Evolutionary conservation across 352 stramenopile species (phyloP).

Genomic region (Phytophthora pini): DNA sequence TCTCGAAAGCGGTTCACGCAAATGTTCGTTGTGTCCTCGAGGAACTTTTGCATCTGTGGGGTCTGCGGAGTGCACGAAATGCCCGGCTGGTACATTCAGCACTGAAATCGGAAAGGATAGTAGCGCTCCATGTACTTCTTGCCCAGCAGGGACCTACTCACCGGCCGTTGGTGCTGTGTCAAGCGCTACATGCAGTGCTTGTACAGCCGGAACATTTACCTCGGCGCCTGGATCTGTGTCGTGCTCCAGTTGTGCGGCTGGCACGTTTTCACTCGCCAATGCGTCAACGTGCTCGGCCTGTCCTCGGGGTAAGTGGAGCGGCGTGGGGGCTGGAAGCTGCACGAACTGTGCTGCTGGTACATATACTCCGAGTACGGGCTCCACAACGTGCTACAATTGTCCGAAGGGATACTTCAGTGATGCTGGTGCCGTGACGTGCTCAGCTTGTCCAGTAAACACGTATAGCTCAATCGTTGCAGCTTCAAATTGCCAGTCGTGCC

Average conservation of each 20-base stretch:
- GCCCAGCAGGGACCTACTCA: slow-evolving; percentile 59
- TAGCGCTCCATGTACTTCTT: slow-evolving; percentile 47
- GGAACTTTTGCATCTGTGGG: slow-evolving; percentile 56
- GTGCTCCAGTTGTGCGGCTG: slow-evolving; percentile 35
- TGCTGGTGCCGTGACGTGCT: slow-evolving; percentile 35
- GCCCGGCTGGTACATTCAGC: slow-evolving; percentile 59
- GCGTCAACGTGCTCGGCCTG: slow-evolving; percentile 52
- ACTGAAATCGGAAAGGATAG: slow-evolving; percentile 45
- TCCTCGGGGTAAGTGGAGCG: slow-evolving; percentile 52
- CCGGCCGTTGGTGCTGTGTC: slow-evolving; percentile 38
- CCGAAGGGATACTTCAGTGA: slow-evolving; percentile 69
- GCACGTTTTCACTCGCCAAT: slow-evolving; percentile 51
- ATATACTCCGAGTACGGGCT: slow-evolving; percentile 52
- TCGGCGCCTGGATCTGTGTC: slow-evolving; percentile 20
- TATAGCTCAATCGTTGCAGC: slow-evolving; percentile 38
- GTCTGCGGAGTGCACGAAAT: slow-evolving; percentile 52
- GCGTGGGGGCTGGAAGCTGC: slow-evolving; percentile 38
- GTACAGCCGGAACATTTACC: slow-evolving; percentile 32
- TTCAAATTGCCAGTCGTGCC: slow-evolving; percentile 43
- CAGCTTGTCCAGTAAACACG: slow-evolving; percentile 58
- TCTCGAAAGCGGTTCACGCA: slow-evolving; percentile 59
- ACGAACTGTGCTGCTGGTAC: slow-evolving; percentile 49
- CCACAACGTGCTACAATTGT: slow-evolving; percentile 54
- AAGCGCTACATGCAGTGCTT: slow-evolving; percentile 39
- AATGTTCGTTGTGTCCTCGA: slow-evolving; percentile 49